Conservation (phyloP, 108 stramenopile genomes). For the Nitzschia putrida region DNA sequence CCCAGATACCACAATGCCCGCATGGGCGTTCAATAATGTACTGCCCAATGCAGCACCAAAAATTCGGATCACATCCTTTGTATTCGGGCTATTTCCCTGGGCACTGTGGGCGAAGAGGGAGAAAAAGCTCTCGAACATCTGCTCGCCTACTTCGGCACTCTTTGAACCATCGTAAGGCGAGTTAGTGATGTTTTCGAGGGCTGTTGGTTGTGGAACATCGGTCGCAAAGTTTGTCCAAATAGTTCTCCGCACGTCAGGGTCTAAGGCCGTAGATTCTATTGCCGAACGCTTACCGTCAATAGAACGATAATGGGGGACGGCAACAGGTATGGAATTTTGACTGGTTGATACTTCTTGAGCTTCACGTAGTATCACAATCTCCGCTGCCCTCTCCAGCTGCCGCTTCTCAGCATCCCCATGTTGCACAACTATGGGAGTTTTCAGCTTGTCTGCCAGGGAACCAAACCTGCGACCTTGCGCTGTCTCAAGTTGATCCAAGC, state of each 20-base stretch:
- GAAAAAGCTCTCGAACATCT: constrained; percentile 25
- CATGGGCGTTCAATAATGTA: constrained; percentile 1
- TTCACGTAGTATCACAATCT: not conserved
- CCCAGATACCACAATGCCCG: constrained; percentile 9
- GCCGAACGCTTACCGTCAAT: not conserved
- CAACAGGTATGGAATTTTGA: not conserved
- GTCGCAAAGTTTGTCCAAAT: not conserved
- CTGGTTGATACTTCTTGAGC: not conserved
- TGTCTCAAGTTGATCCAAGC: not conserved
- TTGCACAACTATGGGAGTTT: not conserved
- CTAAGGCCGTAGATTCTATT: not conserved
- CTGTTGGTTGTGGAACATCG: not conserved
- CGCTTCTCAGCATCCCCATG: too few relatives aligned
- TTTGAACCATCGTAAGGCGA: constrained; percentile 26
- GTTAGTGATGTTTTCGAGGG: not conserved
- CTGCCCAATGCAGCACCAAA: constrained; percentile 21
- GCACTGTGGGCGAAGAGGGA: constrained; percentile 15
- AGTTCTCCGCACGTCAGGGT: not conserved
- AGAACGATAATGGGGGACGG: not conserved
- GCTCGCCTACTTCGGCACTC: constrained; percentile 39
- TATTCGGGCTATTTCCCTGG: not conserved
- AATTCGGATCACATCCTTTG: not conserved
- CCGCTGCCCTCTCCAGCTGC: too few relatives aligned
- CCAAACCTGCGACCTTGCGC: not conserved
- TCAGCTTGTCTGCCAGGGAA: not conserved